These are phyloP conservation scores for Chytridium lagenaria DNA, from an alignment of 371 early-diverging fungal genomes.

Conservation along the genomic window DNA sequence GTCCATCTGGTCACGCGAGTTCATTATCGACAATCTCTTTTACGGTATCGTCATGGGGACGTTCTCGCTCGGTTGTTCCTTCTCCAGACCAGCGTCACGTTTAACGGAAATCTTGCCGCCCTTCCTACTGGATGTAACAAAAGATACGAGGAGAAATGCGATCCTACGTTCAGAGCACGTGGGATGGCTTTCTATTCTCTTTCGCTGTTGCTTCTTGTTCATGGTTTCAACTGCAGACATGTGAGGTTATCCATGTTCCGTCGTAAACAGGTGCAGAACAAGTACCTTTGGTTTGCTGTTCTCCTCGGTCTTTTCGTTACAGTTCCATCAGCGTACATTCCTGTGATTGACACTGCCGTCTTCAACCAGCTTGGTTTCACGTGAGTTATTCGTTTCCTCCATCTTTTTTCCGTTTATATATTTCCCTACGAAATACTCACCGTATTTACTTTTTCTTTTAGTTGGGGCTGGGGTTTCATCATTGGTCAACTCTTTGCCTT, in stretches of 20 bases:
- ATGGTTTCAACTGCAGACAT: constrained; percentile 42
- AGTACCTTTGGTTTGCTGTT: constrained; percentile 9
- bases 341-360: constrained; percentile 27
- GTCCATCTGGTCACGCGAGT: constrained; percentile 24
- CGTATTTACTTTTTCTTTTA: constrained; percentile 1
- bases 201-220: constrained; percentile 34
- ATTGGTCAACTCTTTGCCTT: constrained; percentile 25
- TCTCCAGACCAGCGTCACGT: constrained; percentile 7
- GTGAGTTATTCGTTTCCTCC: neutral
- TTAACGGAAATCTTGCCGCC: constrained; percentile 12
- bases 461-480: constrained; percentile 42
- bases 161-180: constrained; percentile 24
- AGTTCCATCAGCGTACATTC: constrained; percentile 27
- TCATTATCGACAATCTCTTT: constrained; percentile 25
- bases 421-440: too few species aligned
- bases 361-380: constrained; percentile 26
- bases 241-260: constrained; percentile 11
- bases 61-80: constrained; percentile 27
- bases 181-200: constrained; percentile 29
- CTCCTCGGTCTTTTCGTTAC: constrained; percentile 13
- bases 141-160: neutral
- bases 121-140: constrained; percentile 6
- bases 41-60: constrained; percentile 23
- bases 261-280: constrained; percentile 1
- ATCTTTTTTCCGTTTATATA: neutral